These are phyloP conservation scores for Dictyostelium purpureum DNA, from an alignment of 78 protist genomes.

Conservation along the genomic window DNA sequence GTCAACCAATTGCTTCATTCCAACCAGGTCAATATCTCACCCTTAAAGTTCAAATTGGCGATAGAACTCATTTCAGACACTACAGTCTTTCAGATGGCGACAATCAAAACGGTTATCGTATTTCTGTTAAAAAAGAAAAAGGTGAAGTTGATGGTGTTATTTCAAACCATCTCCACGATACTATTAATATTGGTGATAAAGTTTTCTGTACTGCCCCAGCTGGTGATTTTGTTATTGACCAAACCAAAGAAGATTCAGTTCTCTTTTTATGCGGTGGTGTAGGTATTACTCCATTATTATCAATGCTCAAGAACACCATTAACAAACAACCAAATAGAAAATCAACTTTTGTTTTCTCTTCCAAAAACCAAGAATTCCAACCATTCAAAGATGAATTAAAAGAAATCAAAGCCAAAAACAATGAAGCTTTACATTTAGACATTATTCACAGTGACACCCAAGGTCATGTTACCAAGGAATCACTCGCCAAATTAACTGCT, in stretches of 20 bases:
- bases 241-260: not conserved
- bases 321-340: conserved; percentile 11
- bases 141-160: not conserved
- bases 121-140: conserved; percentile 28
- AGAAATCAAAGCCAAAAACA: not conserved
- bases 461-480: not conserved
- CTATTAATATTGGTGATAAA: conserved; percentile 16
- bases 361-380: not conserved
- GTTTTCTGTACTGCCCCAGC: conserved; percentile 7
- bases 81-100: not conserved
- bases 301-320: not conserved
- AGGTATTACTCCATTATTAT: conserved; percentile 43
- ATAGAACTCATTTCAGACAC: conserved; percentile 7
- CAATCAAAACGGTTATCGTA: conserved; percentile 14
- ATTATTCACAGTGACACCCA: not conserved
- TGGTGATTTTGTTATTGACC: conserved; percentile 23
- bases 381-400: conserved; percentile 13
- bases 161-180: conserved; percentile 16
- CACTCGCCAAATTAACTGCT: not conserved
- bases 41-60: not conserved
- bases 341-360: not conserved
- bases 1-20: not conserved
- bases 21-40: conserved; percentile 50
- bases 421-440: not conserved
- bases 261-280: conserved; percentile 45